Evolutionary conservation across 495 filamentous ascomycete species (phyloP), one percentile per base, ranked within the genome.

Genomic region (Aspergillus olivimuriae): DNA sequence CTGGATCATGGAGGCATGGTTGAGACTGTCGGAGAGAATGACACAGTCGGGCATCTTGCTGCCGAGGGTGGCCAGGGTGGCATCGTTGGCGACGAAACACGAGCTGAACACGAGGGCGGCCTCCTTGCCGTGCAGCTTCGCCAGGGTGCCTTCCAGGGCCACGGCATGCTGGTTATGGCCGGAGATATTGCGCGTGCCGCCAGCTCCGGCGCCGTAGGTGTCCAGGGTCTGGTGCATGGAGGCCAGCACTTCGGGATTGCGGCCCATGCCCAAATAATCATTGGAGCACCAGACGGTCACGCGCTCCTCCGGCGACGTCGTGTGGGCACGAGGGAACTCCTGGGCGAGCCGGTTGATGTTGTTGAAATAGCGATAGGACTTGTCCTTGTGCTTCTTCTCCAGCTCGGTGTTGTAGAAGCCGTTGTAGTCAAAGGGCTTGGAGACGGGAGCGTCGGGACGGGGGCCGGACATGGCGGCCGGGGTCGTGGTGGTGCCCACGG

Each of bases 281-380:
- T 98, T 98, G 52, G 90, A 94, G 74, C 92, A 98, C 92, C 94
- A 98, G 26, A 97, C 91, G 3, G 90, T 95, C 40, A 98, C 92
- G n/a, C 79, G 78, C 49, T 95, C 86, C 50, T 94, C 85, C 53
- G 77, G 77, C 34, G 72, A 82, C 11, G 89, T 76, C 69, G 92
- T 92, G 63, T 98, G 92, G 14, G 92, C 92, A 31, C 85, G 86
- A 17, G 92, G 92, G 56, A 98, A 98, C 48, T 97, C 87, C 69
- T 94, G 84, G 44, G 94, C 92, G 45, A 98, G 75, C 17, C 92
- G 87, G 61, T 98, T 98, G 81, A 98, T 98, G 73, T 98, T 98
- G 74, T 98, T 98, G 79, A 98, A 98, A 73, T 98, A 97, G 54
- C 92, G 87, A 72, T 98, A 98, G 28, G 88, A 94, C 72, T 95